Percentiles rank a stretch among this genome's conserved stretches.
Evolutionary conservation across 495 filamentous ascomycete genomes (phyloP).

Genomic region (Mycothermus thermophilus): DNA sequence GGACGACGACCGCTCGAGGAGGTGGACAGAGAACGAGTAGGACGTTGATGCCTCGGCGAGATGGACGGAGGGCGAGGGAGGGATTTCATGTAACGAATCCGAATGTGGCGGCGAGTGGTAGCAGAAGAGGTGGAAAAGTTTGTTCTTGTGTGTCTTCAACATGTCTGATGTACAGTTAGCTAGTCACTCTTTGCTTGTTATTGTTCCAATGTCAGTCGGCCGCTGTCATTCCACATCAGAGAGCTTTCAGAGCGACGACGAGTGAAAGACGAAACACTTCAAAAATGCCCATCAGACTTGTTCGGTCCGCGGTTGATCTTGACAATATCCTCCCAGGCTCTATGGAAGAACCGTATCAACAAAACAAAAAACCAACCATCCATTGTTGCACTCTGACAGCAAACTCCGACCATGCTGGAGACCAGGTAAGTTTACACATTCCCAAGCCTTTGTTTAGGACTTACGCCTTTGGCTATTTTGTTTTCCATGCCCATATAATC

Average conservation of each 20-base stretch:
- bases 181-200: neutral
- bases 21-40: too few species aligned
- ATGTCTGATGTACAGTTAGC: neutral
- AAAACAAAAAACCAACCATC: conserved; percentile 6
- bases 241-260: too few species aligned
- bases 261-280: too few species aligned
- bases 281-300: too few species aligned
- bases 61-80: too few species aligned
- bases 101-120: neutral
- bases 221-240: too few species aligned
- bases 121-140: neutral
- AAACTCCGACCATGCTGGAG: conserved; percentile 23
- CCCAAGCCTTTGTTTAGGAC: conserved; percentile 3
- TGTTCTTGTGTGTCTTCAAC: neutral
- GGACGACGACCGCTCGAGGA: too few species aligned
- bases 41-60: too few species aligned
- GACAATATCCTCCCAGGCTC: too few species aligned
- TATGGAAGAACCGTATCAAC: too few species aligned
- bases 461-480: neutral
- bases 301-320: too few species aligned
- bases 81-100: too few species aligned
- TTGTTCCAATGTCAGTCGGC: neutral
- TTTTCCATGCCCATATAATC: neutral
- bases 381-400: conserved; percentile 20
- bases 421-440: conserved; percentile 21